Conservation (phyloP, 78 protist genomes). For the Guillardia theta region DNA sequence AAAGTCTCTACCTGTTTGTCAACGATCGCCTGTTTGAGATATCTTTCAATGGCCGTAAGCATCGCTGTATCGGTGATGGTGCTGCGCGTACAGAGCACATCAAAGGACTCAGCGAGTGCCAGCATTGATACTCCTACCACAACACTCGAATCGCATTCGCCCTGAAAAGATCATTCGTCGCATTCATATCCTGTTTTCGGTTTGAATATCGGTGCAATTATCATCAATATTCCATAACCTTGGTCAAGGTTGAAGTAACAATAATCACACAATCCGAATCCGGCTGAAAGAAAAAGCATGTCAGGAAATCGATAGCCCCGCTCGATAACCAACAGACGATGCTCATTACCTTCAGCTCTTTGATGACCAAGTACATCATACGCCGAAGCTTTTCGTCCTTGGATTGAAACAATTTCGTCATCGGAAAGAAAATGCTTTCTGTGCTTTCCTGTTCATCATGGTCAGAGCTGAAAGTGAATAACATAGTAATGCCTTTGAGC, state of each 20-base stretch:
- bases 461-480: too few relatives aligned
- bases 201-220: too few relatives aligned
- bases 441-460: conserved; percentile 32
- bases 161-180: conserved; percentile 76
- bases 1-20: too few relatives aligned
- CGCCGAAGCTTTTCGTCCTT: conserved; percentile 86
- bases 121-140: neutral
- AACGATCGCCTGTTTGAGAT: conserved; percentile 93
- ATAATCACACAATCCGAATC: conserved; percentile 88
- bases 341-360: conserved; percentile 92
- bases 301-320: too few relatives aligned
- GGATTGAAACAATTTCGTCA: conserved; percentile 94
- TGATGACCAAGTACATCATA: conserved; percentile 82
- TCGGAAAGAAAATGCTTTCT: conserved; percentile 88
- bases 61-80: conserved; percentile 63
- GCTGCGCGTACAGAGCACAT: too few relatives aligned
- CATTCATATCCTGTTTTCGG: conserved; percentile 88
- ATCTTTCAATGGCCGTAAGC: conserved; percentile 84
- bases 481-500: conserved; percentile 82
- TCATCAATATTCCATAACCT: too few relatives aligned
- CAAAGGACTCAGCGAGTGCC: too few relatives aligned
- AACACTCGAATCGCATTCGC: conserved; percentile 93
- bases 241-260: conserved; percentile 78
- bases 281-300: too few relatives aligned
- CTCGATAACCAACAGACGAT: too few relatives aligned